Evolutionary conservation across 2,329 filamentous ascomycete genomes (phyloP), one percentile per base, ranked within the genome.

Genomic region (Apiospora aurea): DNA sequence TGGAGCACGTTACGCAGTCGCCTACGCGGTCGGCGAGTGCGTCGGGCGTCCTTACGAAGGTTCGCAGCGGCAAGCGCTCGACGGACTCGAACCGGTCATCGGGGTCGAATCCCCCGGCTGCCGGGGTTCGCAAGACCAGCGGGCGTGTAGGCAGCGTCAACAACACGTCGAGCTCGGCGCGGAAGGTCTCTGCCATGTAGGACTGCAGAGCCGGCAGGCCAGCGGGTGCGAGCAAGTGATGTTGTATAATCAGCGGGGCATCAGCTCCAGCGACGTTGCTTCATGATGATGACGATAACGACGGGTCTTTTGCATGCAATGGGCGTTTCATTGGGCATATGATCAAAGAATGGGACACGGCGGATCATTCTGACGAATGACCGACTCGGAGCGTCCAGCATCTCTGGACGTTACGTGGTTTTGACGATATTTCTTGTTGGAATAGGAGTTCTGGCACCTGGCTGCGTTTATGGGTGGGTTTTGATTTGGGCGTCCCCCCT

Each of bases 91-190:
- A 86, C 68, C 85, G 87, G 21, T 73, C 72, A 26, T 57, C 71
- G 24, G 69, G 34, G 26, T 82, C 82, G 75, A 89, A 87, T 78
- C 34, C 57, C 0, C 29, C 57, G 10, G 86, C 84, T 43, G 82
- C 82, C 10, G 90, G 85, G 66, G 86, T 92, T 66, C 87, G 91
- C 73, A 93, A 93, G 85, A 91, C 88, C 5, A 92, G 90, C 76
- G 90, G 90, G 49, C 87, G 91, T 57, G 84, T 92, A 18, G 90
- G 89, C 69, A 92, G 90, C 79, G 83, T 88, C 72, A 87, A 83
- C 75, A 79, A 82, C 46, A 81, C 81, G 26, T 83, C 84, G 82
- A 70, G 82, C 80, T 79, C 82, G 38, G 83, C 86, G 8, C 84
- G 88, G 73, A 90, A 90, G 82, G 85, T 89, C 71, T 89, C 87